Conservation (phyloP, 768 basidiomycete genomes). For the Naganishia randhawae region DNA sequence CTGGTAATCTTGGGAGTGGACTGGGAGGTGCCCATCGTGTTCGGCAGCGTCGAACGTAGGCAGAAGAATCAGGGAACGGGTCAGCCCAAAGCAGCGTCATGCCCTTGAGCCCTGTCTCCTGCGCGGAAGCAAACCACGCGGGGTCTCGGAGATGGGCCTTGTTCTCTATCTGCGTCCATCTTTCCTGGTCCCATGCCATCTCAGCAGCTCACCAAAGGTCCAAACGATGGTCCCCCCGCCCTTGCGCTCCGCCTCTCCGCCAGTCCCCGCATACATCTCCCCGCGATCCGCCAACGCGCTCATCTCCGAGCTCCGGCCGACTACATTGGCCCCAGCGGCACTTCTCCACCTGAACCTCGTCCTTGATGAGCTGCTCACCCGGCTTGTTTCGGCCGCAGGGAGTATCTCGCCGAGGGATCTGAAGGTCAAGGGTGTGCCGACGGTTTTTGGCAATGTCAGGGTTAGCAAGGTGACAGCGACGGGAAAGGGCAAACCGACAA, state of each 20-base stretch:
- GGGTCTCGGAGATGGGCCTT: too few species aligned
- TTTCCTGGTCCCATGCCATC: too few species aligned
- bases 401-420: constrained; percentile 44
- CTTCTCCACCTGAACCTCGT: constrained; percentile 55
- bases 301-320: constrained; percentile 88
- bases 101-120: too few species aligned
- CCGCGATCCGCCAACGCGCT: constrained; percentile 81
- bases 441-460: constrained; percentile 37
- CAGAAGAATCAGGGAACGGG: too few species aligned
- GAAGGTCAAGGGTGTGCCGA: constrained; percentile 37
- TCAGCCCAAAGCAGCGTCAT: too few species aligned
- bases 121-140: too few species aligned
- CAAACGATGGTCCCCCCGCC: neutral
- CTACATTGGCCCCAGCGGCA: constrained; percentile 73
- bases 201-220: too few species aligned
- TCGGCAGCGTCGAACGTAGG: neutral
- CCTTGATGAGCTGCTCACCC: constrained; percentile 45
- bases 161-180: too few species aligned
- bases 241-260: neutral
- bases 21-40: constrained; percentile 47
- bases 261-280: constrained; percentile 61
- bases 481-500: too few species aligned
- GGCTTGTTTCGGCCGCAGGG: constrained; percentile 34
- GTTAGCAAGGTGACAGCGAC: constrained; percentile 29
- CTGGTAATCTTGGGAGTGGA: constrained; percentile 74